A percentile compares a stretch with the other conserved stretches of the same genome.
phyloP scores from a whole-genome alignment of 192 early-diverging fungal species.

The Dispira parvispora region DNA sequence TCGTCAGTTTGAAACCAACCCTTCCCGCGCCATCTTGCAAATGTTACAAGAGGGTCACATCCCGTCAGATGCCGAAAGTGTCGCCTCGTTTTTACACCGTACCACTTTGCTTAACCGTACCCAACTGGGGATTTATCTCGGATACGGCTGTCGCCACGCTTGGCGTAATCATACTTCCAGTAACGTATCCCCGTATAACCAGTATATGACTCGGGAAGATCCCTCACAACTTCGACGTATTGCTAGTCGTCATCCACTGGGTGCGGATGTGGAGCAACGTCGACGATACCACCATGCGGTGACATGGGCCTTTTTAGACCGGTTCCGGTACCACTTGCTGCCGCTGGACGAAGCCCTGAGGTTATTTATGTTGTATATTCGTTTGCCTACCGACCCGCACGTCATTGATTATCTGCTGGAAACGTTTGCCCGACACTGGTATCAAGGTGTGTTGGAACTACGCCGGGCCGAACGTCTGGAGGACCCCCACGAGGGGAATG shows the following conservation, averaged over 20 bases:
- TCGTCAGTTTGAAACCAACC: conserved; percentile 27
- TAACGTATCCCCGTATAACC: neutral
- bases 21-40: conserved; percentile 24
- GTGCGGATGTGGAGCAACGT: conserved; percentile 25
- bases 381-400: conserved; percentile 22
- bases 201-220: conserved; percentile 22
- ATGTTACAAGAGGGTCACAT: conserved; percentile 28
- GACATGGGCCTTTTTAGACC: conserved; percentile 25
- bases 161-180: neutral
- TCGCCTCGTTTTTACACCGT: conserved; percentile 27
- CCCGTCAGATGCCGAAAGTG: conserved; percentile 18
- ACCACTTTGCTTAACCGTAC: conserved; percentile 29
- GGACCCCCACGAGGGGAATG: neutral
- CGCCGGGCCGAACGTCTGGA: conserved; percentile 2
- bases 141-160: conserved; percentile 14
- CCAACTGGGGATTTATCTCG: conserved; percentile 26
- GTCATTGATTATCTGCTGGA: conserved; percentile 26
- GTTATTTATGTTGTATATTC: conserved; percentile 25
- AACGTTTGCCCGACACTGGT: conserved; percentile 27
- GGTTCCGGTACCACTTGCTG: conserved; percentile 24
- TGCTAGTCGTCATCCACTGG: neutral
- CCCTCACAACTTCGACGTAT: conserved; percentile 15
- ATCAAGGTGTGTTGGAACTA: conserved; percentile 19
- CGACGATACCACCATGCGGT: conserved; percentile 27
- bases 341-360: conserved; percentile 31